Base-by-base conservation (phyloP, 169 alveolate species). In the Cyclospora cayetanensis region DNA sequence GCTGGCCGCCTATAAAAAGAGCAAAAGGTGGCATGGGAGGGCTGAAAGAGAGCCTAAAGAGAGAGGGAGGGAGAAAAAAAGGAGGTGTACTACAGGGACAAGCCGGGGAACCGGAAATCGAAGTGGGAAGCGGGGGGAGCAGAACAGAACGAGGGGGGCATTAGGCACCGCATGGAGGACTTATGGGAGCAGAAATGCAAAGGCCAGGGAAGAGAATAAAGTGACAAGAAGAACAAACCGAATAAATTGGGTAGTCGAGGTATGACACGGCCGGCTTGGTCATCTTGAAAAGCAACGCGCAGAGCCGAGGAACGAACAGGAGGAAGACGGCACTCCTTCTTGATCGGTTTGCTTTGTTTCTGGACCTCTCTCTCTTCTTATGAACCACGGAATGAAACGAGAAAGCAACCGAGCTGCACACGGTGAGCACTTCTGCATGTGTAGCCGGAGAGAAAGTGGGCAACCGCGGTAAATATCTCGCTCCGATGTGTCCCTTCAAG, bases 1-100 rank as follows among this genome's bases (percentile, higher is more conserved):
- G 43, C 80, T 85, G 18, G 92, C 92, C 18, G 77, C 77, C 92
- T 85, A 70, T n/a, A 37, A 29, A 25, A 39, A 41, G 46, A 9
- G 37, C 53, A 74, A 22, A 46, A 12, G 20, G 60, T 22, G 25
- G 60, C 60, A 12, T 22, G 20, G 20, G 2, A 22, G 20, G 60
- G 60, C 60, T 12, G 60, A 46, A 46, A 46, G 60, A 12, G 60
- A 12, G 20, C 25, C 25, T 46, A 12, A 0, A 12, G 60, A 46
- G 60, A 46, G 60, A 12, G n/a, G n/a, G n/a, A n/a, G n/a, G n/a
- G n/a, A n/a, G n/a, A n/a, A n/a, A n/a, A n/a, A n/a, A n/a, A n/a
- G n/a, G n/a, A n/a, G n/a, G n/a, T n/a, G 60, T 15, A 15, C 60
- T 46, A 0, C 3, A 12, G 60, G 60, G 1, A 46, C 20, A 15